These are phyloP conservation scores for Pseudocercospora ulei DNA, from an alignment of 2,329 filamentous ascomycete genomes.

Conservation along the genomic window DNA sequence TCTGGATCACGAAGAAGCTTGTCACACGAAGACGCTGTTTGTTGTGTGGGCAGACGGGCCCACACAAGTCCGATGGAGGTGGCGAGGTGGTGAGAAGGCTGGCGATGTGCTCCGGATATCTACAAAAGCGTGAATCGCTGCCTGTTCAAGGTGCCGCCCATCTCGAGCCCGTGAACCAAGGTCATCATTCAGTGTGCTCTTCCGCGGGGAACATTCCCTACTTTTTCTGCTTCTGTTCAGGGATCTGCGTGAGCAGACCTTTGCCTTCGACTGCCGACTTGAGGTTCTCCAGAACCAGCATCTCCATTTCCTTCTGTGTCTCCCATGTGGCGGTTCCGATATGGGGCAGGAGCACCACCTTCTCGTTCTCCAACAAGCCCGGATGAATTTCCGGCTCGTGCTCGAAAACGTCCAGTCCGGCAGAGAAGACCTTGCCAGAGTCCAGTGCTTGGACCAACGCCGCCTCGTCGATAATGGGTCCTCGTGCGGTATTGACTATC, in stretches of 20 bases:
- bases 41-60: too few relatives aligned
- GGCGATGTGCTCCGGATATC: too few relatives aligned
- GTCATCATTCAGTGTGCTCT: too few relatives aligned
- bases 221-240: conserved; percentile 48
- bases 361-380: conserved; percentile 43
- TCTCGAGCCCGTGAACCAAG: too few relatives aligned
- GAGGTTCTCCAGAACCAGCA: conserved; percentile 51
- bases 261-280: conserved; percentile 49
- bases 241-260: conserved; percentile 50
- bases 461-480: conserved; percentile 49
- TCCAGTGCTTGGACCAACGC: conserved; percentile 48
- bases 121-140: too few relatives aligned
- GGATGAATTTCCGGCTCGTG: conserved; percentile 48
- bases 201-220: too few relatives aligned
- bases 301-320: conserved; percentile 54
- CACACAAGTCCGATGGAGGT: too few relatives aligned
- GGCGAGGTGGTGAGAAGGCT: too few relatives aligned
- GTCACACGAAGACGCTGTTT: too few relatives aligned
- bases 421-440: conserved; percentile 46
- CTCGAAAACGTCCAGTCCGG: conserved; percentile 51
- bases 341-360: conserved; percentile 50
- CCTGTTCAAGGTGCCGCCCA: too few relatives aligned
- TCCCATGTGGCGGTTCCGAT: conserved; percentile 53
- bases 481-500: conserved; percentile 51
- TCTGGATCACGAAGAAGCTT: too few relatives aligned